Base-by-base conservation (phyloP, 75 land plant genomes). In the Picea glauca region DNA sequence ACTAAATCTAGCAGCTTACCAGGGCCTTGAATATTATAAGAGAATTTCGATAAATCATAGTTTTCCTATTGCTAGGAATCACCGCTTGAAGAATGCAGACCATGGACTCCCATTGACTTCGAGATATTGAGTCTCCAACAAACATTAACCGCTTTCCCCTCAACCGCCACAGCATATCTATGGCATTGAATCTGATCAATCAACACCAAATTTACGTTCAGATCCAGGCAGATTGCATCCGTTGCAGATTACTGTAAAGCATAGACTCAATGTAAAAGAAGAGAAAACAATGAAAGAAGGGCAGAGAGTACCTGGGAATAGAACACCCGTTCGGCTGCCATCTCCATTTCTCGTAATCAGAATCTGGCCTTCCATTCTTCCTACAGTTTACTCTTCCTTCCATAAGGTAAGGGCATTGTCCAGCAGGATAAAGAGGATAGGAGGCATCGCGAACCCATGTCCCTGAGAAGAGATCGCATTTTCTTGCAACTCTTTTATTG, bases 31-130 rank as follows among this genome's bases (percentile, higher is more conserved):
- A 91, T 40, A 91, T 87, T 73, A 90, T 87, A 40, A 86, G 77
- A 17, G 86, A 79, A 21, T 89, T 88, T 80, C 87, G 78, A 23
- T 82, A 79, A 13, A 85, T 75, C 2, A 94, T 81, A 31, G 60
- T 64, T 60, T 81, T 88, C 67, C 81, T 84, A 54, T 86, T 79
- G 23, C 50, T 76, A 9, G 91, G 67, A 26, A 89, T 86, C 0
- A 79, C 85, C 23, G 88, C 78, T 12, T 84, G 76, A 21, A 90
- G 83, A 81, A 90, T 83, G 77, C 92, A 90, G 54, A 78, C 31
- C 73, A 90, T 76, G 2, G 92, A 90, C 76, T 88, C 83, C 85
- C 88, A 90, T 56, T 90, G 85, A 54, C 89, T 85, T 17, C 82
- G 58, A 38, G 88, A 84, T 17, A 90, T 60, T 18, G 90, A 90